Evolutionary conservation across 768 basidiomycete genomes (phyloP), one percentile per base, ranked within the genome.

Genomic region (Candolleomyces efflorescens): DNA sequence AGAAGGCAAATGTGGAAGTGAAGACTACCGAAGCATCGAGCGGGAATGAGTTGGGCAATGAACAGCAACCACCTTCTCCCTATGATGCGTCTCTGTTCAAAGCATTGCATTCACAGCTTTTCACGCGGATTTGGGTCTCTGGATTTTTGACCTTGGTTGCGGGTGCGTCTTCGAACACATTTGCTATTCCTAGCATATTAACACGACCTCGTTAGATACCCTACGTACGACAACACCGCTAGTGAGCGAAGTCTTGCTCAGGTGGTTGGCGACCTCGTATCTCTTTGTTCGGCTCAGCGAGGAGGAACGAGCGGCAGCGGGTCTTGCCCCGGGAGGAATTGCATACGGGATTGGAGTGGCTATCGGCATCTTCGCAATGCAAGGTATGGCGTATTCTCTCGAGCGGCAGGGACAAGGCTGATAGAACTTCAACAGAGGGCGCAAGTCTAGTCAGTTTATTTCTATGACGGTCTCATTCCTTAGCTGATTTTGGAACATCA

Each of bases 291-390:
- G 67, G 38, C 67, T 75, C 11, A 65, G 73, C 2, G 71, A 75
- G 0, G 69, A 67, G 20, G 65, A 77, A 44, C 76, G 73, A 36
- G 73, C 70, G 0, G 65, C 68, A 2, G 73, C 32, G 47, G 78
- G 57, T 41, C 63, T 55, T 5, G 60, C 62, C 11, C 83, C 84
- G 2, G 70, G 63, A 36, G 79, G 81, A 0, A 73, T 86, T 38
- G 85, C 85, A 0, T 82, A 81, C 64, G 86, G 86, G 1, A 78
- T 87, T 53, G 86, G 85, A 10, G 65, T 86, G 1, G 84, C 78
- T 0, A 71, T 83, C 53, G 83, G 74, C 2, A 65, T 86, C 26
- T 85, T 84, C 60, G 71, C 67, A 0, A 87, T 86, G 85, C 84
- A 86, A 76, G 77, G 82, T 79, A 55, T 39, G 68, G 60, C 20